Evolutionary conservation across 352 stramenopile genomes (phyloP).

Genomic region (Phytophthora vignae): DNA sequence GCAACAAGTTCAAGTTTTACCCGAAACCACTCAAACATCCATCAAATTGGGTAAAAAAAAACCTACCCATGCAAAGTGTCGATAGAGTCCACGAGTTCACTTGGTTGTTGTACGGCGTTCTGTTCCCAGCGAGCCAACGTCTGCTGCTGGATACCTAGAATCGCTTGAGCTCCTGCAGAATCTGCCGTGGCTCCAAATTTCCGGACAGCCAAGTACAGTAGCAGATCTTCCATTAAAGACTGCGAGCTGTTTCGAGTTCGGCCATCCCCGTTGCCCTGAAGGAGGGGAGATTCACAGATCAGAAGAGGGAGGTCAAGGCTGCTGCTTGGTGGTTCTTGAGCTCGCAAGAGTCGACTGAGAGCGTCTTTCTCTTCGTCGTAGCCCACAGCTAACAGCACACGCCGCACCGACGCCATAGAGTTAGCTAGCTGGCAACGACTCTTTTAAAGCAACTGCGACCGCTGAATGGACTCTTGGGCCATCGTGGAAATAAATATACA

Average conservation of each 20-base stretch:
- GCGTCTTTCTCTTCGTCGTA: constrained; percentile 20
- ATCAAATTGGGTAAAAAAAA: not conserved
- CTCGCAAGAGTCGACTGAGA: constrained; percentile 11
- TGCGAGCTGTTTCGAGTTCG: constrained; percentile 23
- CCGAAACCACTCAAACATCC: not conserved
- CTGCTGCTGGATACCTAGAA: constrained; percentile 17
- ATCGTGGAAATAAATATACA: too few species aligned
- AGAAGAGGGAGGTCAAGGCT: constrained; percentile 14
- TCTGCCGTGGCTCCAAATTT: constrained; percentile 13
- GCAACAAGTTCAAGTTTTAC: constrained; percentile 2
- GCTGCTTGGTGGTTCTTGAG: constrained; percentile 4
- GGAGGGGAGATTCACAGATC: constrained; percentile 18
- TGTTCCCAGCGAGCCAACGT: constrained; percentile 17
- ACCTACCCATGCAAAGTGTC: constrained; percentile 21
- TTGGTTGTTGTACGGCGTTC: not conserved
- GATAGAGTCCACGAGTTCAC: constrained; percentile 14
- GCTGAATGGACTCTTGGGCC: too few species aligned
- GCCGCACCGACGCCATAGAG: constrained; percentile 22
- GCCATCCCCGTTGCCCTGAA: constrained; percentile 2
- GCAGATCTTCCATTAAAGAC: constrained; percentile 43
- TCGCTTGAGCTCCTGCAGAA: constrained; percentile 10
- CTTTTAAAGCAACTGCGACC: too few species aligned
- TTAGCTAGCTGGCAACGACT: not conserved
- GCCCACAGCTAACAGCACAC: constrained; percentile 18
- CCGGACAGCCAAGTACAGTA: constrained; percentile 38